phyloP scores from a whole-genome alignment of 768 basidiomycete genomes.

The Kwoniella heveanensis region DNA sequence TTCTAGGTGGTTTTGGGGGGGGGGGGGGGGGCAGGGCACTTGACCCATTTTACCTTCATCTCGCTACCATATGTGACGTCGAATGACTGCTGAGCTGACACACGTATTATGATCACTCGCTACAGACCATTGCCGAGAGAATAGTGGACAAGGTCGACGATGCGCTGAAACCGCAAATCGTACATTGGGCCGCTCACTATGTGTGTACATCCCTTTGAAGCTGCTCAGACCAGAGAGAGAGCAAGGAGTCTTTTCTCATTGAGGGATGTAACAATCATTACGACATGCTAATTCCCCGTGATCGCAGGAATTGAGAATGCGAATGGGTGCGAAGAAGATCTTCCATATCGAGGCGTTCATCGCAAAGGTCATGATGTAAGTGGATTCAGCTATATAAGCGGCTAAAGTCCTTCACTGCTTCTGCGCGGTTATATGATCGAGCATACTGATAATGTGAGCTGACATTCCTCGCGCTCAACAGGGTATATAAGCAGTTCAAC shows the following conservation, averaged over 20 bases:
- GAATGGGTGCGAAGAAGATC: conserved; percentile 88
- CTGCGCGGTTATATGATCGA: no score
- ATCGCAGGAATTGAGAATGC: conserved; percentile 86
- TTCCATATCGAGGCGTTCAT: conserved; percentile 98
- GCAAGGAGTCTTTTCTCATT: not conserved
- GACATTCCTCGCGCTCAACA: not conserved
- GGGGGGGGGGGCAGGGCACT: no score
- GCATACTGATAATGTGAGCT: conserved; percentile 1
- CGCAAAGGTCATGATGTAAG: conserved; percentile 81
- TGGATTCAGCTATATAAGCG: no score
- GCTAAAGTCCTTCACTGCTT: no score
- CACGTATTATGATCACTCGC: no score
- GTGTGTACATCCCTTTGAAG: conserved; percentile 60
- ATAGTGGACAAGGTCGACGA: conserved; percentile 89
- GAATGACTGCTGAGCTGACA: conserved; percentile 4
- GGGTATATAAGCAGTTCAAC: conserved; percentile 26
- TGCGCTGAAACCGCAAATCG: conserved; percentile 82
- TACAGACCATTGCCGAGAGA: conserved; percentile 83
- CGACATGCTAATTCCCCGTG: not conserved
- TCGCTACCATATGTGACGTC: no score
- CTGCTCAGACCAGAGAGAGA: no score
- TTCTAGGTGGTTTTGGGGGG: no score
- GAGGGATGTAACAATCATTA: not conserved
- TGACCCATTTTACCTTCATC: no score
- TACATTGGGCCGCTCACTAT: conserved; percentile 98